phyloP scores from a whole-genome alignment of 2,329 filamentous ascomycete genomes.

The Clonostachys sp. region DNA sequence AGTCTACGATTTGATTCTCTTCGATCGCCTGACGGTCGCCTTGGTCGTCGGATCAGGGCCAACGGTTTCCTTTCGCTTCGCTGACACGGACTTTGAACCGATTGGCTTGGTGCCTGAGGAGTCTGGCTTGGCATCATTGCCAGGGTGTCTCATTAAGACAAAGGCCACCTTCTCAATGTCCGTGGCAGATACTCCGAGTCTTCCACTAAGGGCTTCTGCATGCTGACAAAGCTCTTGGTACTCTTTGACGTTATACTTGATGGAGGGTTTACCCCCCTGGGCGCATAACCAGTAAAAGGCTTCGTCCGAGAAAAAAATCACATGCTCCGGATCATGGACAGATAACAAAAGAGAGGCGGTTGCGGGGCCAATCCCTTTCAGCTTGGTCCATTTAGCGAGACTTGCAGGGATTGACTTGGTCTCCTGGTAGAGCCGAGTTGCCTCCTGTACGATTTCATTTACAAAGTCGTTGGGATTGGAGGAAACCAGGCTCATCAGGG shows the following conservation, averaged over 20 bases:
- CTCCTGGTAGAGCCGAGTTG: constrained; percentile 40
- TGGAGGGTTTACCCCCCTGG: constrained; percentile 39
- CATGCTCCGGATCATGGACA: constrained; percentile 51
- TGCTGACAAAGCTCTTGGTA: constrained; percentile 51
- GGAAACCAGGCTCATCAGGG: constrained; percentile 53
- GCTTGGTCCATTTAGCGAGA: constrained; percentile 47
- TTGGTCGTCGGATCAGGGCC: background rate
- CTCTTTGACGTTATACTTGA: constrained; percentile 69
- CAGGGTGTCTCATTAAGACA: constrained; percentile 50
- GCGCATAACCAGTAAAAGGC: constrained; percentile 68
- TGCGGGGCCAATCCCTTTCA: constrained; percentile 76
- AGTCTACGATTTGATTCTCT: constrained; percentile 3
- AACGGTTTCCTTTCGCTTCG: constrained; percentile 4
- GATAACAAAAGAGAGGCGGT: constrained; percentile 72
- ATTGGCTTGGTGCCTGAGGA: background rate
- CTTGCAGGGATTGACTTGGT: constrained; percentile 34
- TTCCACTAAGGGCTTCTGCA: constrained; percentile 34
- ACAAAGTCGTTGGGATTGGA: constrained; percentile 52
- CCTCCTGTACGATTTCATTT: constrained; percentile 42
- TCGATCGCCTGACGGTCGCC: constrained; percentile 4
- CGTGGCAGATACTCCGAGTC: constrained; percentile 50
- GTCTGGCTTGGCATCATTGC: background rate
- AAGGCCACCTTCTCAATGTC: constrained; percentile 70
- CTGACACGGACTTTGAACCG: background rate
- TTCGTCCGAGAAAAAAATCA: constrained; percentile 80